Conservation (phyloP, 1,139 yeast species). For the Yamadazyma diospyri region DNA sequence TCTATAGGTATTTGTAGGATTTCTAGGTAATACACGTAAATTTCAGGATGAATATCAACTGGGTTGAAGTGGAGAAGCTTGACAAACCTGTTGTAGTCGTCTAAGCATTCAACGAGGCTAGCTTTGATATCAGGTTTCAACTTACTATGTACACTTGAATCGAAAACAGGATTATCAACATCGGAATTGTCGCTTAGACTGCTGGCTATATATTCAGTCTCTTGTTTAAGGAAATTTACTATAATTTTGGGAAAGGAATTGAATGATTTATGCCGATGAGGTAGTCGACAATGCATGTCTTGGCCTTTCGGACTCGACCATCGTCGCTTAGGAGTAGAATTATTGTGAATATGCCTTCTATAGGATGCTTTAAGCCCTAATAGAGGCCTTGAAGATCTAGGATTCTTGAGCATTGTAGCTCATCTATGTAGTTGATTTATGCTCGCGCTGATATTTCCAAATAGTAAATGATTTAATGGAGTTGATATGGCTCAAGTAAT, state of each 20-base stretch:
- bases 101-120: slow-evolving; percentile 21
- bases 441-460: slow-evolving; percentile 6
- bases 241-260: slow-evolving; percentile 10
- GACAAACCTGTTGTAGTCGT: slow-evolving; percentile 27
- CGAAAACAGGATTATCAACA: slow-evolving; percentile 1
- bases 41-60: slow-evolving; percentile 25
- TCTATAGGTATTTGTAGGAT: slow-evolving; percentile 19
- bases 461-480: slow-evolving; percentile 1
- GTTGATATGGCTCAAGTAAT: slow-evolving; percentile 41
- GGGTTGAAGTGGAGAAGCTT: slow-evolving; percentile 33
- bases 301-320: background rate
- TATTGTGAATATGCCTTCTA: slow-evolving; percentile 2
- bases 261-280: slow-evolving; percentile 3
- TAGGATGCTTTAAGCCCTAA: background rate
- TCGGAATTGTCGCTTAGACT: slow-evolving; percentile 7
- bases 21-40: slow-evolving; percentile 24
- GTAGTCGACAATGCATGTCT: background rate
- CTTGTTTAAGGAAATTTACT: slow-evolving; percentile 17
- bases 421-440: slow-evolving; percentile 5
- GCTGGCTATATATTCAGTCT: slow-evolving; percentile 13
- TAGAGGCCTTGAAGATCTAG: background rate
- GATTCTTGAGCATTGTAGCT: slow-evolving; percentile 9
- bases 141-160: background rate
- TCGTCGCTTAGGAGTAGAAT: slow-evolving; percentile 6
- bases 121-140: slow-evolving; percentile 7